A percentile compares a stretch with the other conserved stretches of the same genome.
Evolutionary conservation across 2,329 filamentous ascomycete species (phyloP).

Genomic region (Dichotomopilus funicola): DNA sequence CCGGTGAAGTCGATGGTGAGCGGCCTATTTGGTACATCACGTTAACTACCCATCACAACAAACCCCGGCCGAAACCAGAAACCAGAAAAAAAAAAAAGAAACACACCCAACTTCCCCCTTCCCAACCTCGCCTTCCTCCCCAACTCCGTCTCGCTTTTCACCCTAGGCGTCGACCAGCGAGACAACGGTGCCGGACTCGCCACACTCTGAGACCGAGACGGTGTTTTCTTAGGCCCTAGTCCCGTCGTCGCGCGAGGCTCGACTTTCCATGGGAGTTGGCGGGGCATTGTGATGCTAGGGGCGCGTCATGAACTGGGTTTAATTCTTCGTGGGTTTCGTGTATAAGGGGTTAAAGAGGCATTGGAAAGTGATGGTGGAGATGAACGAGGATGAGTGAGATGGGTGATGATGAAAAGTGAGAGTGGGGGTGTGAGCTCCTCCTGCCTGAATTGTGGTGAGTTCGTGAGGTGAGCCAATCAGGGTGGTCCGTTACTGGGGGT

Average conservation of each 20-base stretch:
- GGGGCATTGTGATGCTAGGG: slow-evolving; percentile 14
- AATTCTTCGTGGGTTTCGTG: not conserved
- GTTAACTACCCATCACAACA: not conserved
- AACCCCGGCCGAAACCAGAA: not conserved
- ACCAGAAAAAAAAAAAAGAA: not conserved
- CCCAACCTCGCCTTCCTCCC: not conserved
- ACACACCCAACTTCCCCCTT: slow-evolving; percentile 8
- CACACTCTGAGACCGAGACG: slow-evolving; percentile 1
- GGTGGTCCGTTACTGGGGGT: no score
- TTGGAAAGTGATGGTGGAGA: not conserved
- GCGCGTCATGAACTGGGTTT: not conserved
- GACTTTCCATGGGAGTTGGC: slow-evolving; percentile 23
- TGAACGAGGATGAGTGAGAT: not conserved
- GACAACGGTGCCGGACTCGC: slow-evolving; percentile 8
- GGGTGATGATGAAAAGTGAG: no score
- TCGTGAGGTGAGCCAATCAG: no score
- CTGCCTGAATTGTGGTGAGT: no score
- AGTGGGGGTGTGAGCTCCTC: no score
- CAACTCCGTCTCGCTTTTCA: not conserved
- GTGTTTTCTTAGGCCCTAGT: not conserved
- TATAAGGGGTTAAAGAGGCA: not conserved
- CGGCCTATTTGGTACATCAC: slow-evolving; percentile 20
- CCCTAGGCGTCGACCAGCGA: slow-evolving; percentile 5
- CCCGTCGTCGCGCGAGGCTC: not conserved
- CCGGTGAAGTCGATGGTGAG: slow-evolving; percentile 29